phyloP scores from a whole-genome alignment of 2,329 filamentous ascomycete genomes.

The Tothia fuscella region DNA sequence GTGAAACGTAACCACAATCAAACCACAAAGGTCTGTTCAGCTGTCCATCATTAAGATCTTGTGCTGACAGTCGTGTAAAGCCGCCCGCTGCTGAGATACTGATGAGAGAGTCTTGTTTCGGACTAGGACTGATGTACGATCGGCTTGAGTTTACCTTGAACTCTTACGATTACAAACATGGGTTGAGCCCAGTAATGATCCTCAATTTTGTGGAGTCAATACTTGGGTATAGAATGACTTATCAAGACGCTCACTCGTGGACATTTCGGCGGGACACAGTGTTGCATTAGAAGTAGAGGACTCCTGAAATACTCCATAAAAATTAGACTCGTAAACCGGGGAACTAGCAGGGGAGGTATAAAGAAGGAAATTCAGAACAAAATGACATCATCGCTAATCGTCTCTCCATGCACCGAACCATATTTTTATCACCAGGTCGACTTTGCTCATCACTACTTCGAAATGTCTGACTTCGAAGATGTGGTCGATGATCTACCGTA shows the following conservation, averaged over 20 bases:
- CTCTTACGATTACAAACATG: slow-evolving; percentile 21
- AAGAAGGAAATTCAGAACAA: no score
- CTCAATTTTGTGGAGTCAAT: slow-evolving; percentile 36
- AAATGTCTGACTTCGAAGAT: no score
- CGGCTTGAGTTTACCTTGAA: slow-evolving; percentile 29
- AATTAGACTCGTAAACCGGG: no score
- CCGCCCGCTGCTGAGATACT: slow-evolving; percentile 31
- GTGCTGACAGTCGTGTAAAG: slow-evolving; percentile 17
- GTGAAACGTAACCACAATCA: slow-evolving; percentile 32
- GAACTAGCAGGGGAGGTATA: no score
- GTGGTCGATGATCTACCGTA: no score
- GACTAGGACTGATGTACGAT: slow-evolving; percentile 34
- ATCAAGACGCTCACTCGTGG: slow-evolving; percentile 1
- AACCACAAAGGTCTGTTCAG: slow-evolving; percentile 21
- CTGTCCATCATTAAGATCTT: neutral
- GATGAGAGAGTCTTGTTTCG: slow-evolving; percentile 35
- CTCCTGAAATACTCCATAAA: no score
- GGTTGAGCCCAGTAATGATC: slow-evolving; percentile 33
- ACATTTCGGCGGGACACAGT: slow-evolving; percentile 1
- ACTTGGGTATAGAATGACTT: slow-evolving; percentile 31
- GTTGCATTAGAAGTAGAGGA: neutral
- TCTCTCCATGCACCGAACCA: no score
- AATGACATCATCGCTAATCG: no score
- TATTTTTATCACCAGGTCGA: no score
- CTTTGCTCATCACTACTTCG: no score